A percentile compares a stretch with the other conserved stretches of the same genome.
phyloP scores from a whole-genome alignment of 2,329 filamentous ascomycete genomes.

The Fusarium domesticum region DNA sequence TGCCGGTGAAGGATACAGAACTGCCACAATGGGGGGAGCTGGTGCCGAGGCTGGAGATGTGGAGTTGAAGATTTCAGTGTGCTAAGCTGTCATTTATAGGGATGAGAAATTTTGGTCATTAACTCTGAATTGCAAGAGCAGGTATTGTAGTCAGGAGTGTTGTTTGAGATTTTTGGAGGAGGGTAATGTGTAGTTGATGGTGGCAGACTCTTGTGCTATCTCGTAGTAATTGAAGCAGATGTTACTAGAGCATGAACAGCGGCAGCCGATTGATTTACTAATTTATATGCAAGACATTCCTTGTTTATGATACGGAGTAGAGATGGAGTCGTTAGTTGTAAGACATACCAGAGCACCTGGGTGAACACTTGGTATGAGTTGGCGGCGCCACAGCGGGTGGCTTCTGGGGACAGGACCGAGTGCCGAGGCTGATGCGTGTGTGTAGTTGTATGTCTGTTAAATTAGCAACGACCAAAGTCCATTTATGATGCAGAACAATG shows the following conservation, averaged over 20 bases:
- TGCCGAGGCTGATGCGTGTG: too few species aligned
- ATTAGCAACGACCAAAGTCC: too few species aligned
- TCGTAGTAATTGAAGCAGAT: too few species aligned
- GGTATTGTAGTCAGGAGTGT: too few species aligned
- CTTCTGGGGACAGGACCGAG: neutral
- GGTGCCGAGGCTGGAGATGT: conserved; percentile 25
- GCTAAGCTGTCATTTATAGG: too few species aligned
- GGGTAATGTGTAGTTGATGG: conserved; percentile 8
- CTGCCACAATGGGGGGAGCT: conserved; percentile 30
- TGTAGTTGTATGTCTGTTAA: too few species aligned
- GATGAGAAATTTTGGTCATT: neutral
- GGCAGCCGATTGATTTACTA: neutral
- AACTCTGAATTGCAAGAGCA: too few species aligned
- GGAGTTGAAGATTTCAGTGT: conserved; percentile 12
- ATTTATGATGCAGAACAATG: too few species aligned
- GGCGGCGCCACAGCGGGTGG: neutral
- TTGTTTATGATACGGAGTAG: too few species aligned
- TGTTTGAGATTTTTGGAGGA: neutral
- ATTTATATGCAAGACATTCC: neutral
- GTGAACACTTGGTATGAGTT: neutral
- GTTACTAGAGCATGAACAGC: too few species aligned
- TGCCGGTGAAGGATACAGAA: conserved; percentile 24
- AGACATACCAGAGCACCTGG: neutral
- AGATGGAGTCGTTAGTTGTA: neutral
- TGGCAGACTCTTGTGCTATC: too few species aligned